These are phyloP conservation scores for Endogone sp. DNA, from an alignment of 192 early-diverging fungal genomes.

Conservation along the genomic window DNA sequence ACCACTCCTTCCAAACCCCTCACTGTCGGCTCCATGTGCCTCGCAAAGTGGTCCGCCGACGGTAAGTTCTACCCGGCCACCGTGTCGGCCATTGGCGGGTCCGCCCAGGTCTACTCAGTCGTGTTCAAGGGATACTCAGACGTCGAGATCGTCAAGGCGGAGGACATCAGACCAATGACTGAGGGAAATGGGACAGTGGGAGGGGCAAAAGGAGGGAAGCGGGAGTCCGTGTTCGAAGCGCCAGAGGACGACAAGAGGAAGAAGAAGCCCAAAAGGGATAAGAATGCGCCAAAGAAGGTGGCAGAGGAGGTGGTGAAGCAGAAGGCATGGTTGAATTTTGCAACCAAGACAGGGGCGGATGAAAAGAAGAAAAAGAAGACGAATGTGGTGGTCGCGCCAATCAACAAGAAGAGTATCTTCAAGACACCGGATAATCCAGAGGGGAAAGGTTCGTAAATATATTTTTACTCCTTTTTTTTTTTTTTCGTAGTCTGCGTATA, in stretches of 20 bases:
- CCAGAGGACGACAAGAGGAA: constrained; percentile 21
- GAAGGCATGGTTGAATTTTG: constrained; percentile 72
- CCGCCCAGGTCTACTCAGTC: constrained; percentile 50
- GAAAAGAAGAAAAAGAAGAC: constrained; percentile 45
- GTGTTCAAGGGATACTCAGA: constrained; percentile 60
- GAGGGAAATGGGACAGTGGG: constrained; percentile 37
- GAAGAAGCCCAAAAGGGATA: constrained; percentile 18
- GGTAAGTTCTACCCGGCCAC: constrained; percentile 64
- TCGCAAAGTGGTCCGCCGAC: constrained; percentile 62
- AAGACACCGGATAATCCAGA: constrained; percentile 77
- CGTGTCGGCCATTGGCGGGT: constrained; percentile 53
- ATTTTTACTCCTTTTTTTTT: background rate
- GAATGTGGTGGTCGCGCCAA: constrained; percentile 17
- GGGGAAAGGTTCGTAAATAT: constrained; percentile 49
- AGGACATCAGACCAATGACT: constrained; percentile 40
- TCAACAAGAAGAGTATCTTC: constrained; percentile 74
- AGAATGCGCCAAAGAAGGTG: constrained; percentile 44
- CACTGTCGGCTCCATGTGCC: constrained; percentile 52
- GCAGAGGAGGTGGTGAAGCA: constrained; percentile 67
- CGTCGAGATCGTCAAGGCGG: constrained; percentile 41
- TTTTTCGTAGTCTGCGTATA: constrained; percentile 5
- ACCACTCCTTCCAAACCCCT: constrained; percentile 27
- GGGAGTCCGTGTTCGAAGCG: constrained; percentile 12
- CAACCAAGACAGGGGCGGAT: constrained; percentile 36
- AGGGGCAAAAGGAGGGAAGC: constrained; percentile 3